Evolutionary conservation across 2,329 filamentous ascomycete species (phyloP), one percentile per base, ranked within the genome.

Genomic region (Neurospora sp.): DNA sequence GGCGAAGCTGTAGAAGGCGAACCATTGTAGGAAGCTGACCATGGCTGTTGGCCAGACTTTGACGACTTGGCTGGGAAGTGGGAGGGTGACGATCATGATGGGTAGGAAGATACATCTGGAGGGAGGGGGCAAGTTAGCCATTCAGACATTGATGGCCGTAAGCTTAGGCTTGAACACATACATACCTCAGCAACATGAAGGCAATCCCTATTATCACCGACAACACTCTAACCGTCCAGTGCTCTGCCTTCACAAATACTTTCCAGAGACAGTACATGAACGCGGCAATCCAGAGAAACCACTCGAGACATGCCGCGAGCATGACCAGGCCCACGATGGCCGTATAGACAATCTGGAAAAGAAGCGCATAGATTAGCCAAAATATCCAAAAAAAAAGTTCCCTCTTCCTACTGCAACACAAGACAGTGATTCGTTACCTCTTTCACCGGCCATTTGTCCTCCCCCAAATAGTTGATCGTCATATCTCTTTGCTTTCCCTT

Each of bases 1-100:
- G 0, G 94, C 91, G 74, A 98, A 98, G 37, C 91, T 89, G 90
- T 92, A 97, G 79, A 98, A 98, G 4, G 93, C 94, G 77, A 98
- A 97, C 91, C 93, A 96, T 78, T 97, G 94, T 15, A 98, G 85
- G 66, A 91, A 85, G 1, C 78, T 80, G 52, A 96, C 91, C 84
- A 96, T 87, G 1, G 79, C 69, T 2, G 78, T 69, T 0, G 95
- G 94, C 81, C 95, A 96, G 74, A 91, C 86, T 71, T 87, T 84
- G 8, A 89, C 89, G 66, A 97, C 83, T 70, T 88, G 85, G 23
- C 84, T 81, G 0, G 95, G 95, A 2, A 98, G 84, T 0, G 95
- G 95, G 4, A 98, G 84, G 0, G 94, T 98, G 66, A 97, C 93
- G 28, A 97, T 81, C 93, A 98, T 97, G 74, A 97, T 91, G 0